phyloP scores from a whole-genome alignment of 257 asterid species.

The Haberlea rhodopensis region DNA sequence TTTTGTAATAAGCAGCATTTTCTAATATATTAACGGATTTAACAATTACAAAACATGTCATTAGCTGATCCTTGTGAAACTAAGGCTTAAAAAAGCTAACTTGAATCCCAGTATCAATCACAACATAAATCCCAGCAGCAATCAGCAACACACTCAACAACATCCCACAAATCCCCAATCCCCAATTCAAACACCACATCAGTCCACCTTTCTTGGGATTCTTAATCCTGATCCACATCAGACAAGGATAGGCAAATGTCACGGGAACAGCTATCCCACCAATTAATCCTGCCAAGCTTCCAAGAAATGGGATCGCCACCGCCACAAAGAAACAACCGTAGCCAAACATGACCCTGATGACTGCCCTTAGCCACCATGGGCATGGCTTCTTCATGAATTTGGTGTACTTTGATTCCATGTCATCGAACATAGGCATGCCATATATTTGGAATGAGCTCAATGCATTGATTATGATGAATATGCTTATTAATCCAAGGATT shows the following conservation, averaged over 20 bases:
- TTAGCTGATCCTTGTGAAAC: too few species aligned
- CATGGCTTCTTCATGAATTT: conserved; percentile 34
- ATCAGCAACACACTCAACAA: conserved; percentile 29
- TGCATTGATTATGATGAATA: conserved; percentile 33
- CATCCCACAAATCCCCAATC: conserved; percentile 29
- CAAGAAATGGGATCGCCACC: conserved; percentile 35
- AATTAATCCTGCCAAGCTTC: conserved; percentile 35
- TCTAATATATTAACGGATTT: too few species aligned
- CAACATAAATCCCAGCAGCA: conserved; percentile 42
- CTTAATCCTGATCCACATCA: conserved; percentile 39
- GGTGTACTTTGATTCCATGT: conserved; percentile 32
- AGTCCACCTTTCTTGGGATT: conserved; percentile 24
- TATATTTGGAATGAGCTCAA: conserved; percentile 39
- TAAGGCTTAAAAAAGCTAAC: conserved; percentile 42
- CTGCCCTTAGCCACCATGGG: conserved; percentile 37
- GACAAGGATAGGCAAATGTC: conserved; percentile 34
- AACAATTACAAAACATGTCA: too few species aligned
- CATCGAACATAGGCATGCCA: conserved; percentile 39
- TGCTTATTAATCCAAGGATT: conserved; percentile 25
- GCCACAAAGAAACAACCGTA: conserved; percentile 36
- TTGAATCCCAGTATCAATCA: conserved; percentile 38
- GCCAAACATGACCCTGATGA: conserved; percentile 32
- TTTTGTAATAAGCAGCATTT: too few species aligned
- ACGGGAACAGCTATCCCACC: conserved; percentile 37
- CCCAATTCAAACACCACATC: conserved; percentile 41